Percentiles rank a stretch among this genome's conserved stretches.
Evolutionary conservation across 805 yeast genomes (phyloP).

Genomic region (Debaryomyces prosopidis): DNA sequence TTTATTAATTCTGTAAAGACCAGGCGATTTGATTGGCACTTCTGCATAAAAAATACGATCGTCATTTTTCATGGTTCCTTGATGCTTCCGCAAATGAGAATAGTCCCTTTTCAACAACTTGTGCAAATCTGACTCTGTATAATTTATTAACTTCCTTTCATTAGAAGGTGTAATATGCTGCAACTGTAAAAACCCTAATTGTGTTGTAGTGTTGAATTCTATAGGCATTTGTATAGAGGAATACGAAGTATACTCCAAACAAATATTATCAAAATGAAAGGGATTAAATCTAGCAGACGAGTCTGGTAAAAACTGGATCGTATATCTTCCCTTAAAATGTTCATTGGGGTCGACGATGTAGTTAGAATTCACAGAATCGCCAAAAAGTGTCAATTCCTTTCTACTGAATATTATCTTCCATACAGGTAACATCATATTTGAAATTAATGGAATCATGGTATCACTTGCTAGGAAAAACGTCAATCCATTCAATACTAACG

Average conservation of each 20-base stretch:
- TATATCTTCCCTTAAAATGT: slow-evolving; percentile 83
- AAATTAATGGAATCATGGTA: slow-evolving; percentile 47
- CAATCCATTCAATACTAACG: slow-evolving; percentile 44
- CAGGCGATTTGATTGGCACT: slow-evolving; percentile 67
- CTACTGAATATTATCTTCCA: slow-evolving; percentile 45
- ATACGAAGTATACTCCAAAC: slow-evolving; percentile 48
- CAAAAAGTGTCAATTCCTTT: slow-evolving; percentile 53
- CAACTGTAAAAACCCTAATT: slow-evolving; percentile 66
- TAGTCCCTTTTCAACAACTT: slow-evolving; percentile 32
- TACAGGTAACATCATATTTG: slow-evolving; percentile 34
- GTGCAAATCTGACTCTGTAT: slow-evolving; percentile 56
- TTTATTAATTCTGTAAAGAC: slow-evolving; percentile 68
- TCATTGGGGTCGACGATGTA: slow-evolving; percentile 46
- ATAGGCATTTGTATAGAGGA: slow-evolving; percentile 57
- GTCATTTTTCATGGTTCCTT: slow-evolving; percentile 28
- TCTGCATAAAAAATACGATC: slow-evolving; percentile 56
- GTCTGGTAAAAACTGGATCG: slow-evolving; percentile 87
- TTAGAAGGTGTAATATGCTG: slow-evolving; percentile 59
- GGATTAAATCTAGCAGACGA: slow-evolving; percentile 86
- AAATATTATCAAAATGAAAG: slow-evolving; percentile 55
- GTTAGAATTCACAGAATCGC: slow-evolving; percentile 42
- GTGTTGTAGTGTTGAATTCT: slow-evolving; percentile 75
- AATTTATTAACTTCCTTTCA: slow-evolving; percentile 48
- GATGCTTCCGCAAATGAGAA: slow-evolving; percentile 26
- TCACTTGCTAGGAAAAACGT: slow-evolving; percentile 59